Base-by-base conservation (phyloP, 2,329 filamentous ascomycete genomes). In the Ceratocystis diversiconidia region DNA sequence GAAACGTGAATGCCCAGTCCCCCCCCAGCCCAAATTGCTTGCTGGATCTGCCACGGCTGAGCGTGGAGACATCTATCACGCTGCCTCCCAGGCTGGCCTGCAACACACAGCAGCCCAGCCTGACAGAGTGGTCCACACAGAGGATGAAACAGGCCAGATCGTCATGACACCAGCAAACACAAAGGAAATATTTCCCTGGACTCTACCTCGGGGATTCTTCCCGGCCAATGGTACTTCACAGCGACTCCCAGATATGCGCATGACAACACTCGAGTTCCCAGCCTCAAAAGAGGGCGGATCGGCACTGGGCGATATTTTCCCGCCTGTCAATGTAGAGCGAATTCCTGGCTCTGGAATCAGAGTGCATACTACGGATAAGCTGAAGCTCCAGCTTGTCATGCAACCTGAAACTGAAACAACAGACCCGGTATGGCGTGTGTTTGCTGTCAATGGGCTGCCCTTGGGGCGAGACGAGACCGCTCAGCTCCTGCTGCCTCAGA, bases 381-480 rank as follows among this genome's bases (percentile, higher is more conserved):
- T 87, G 28, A 82, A 81, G 64, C 75, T 92, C 2, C 84, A 84
- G 52, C 82, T 92, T 76, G 80, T 88, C n/a, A 77, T 85, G 32
- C 86, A 89, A 71, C 44, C 52, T 0, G 65, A 73, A 2, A 75
- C 79, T 17, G 74, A 79, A 8, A 52, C 36, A n/a, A 17, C 48
- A 2, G 64, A 65, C 19, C 41, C 55, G 5, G 74, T 76, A 30
- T 91, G 88, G 80, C 82, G 86, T 65, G 86, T 97, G 52, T 89
- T 88, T 66, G 87, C 88, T 57, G 85, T 96, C 68, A 91, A 90
- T 52, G 89, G 88, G 70, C 82, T 92, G 50, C 83, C 88, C 0
- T 79, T 99, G 2, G 92, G 92, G 3, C 86, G 88, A 61, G 90
- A 97, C 72, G 92, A 97, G 75, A 89, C 87, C 69, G 85, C 96